phyloP scores from a whole-genome alignment of 371 early-diverging fungal species.

The Mucor circinelloides region DNA sequence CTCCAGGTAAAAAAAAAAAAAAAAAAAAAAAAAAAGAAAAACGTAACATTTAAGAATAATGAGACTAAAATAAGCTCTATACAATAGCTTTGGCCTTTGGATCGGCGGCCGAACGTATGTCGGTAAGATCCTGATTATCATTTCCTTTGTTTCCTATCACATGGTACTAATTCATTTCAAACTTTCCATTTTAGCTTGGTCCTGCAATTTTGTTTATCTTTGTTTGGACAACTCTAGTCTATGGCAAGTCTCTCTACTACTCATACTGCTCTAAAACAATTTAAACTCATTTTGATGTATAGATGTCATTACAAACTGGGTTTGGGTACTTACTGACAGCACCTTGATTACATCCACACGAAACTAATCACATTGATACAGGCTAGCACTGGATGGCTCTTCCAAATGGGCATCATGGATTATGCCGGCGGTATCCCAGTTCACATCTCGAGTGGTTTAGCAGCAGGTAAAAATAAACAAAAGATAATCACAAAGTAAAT shows the following conservation, averaged over 20 bases:
- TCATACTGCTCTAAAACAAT: not conserved
- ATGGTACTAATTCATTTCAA: not conserved
- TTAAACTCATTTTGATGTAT: not conserved
- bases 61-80: not conserved
- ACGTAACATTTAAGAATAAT: not conserved
- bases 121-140: constrained; percentile 32
- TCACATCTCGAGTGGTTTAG: constrained; percentile 81
- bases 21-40: too few species aligned
- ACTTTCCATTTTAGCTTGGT: constrained; percentile 42
- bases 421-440: constrained; percentile 88
- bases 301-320: constrained; percentile 81
- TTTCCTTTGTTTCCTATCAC: not conserved
- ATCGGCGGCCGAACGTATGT: constrained; percentile 82
- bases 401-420: constrained; percentile 72
- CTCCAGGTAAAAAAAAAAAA: constrained; percentile 43
- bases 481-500: not conserved
- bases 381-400: constrained; percentile 67
- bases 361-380: not conserved
- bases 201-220: constrained; percentile 82
- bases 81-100: constrained; percentile 74
- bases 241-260: constrained; percentile 32
- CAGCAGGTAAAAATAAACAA: constrained; percentile 40
- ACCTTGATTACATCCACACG: not conserved
- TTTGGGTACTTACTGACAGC: constrained; percentile 58
- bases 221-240: constrained; percentile 85